Evolutionary conservation across 2,329 filamentous ascomycete genomes (phyloP).

Genomic region (Arthroderma sp.): DNA sequence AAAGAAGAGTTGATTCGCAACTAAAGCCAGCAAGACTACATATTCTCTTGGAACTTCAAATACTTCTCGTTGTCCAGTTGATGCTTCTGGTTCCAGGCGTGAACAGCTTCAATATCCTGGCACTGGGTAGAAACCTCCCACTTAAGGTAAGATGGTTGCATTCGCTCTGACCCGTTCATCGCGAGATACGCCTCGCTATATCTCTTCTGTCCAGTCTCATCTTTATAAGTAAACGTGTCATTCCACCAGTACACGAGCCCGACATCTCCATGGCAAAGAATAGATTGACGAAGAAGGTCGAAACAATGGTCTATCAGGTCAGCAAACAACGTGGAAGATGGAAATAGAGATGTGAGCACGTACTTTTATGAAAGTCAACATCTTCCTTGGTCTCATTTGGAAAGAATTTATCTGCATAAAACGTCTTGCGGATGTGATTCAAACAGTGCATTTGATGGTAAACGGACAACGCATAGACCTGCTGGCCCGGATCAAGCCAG

Average conservation of each 20-base stretch:
- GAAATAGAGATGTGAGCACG: not conserved
- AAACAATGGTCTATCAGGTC: not conserved
- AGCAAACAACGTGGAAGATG: not conserved
- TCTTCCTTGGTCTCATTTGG: not conserved
- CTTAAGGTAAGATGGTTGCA: not conserved
- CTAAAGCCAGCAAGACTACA: no score
- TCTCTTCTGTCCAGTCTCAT: not conserved
- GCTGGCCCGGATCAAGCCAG: not conserved
- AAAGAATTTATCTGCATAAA: not conserved
- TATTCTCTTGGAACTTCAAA: no score
- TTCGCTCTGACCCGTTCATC: not conserved
- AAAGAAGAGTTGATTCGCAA: no score
- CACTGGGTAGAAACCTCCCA: not conserved
- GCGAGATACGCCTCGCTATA: not conserved
- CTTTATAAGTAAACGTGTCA: not conserved
- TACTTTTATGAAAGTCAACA: not conserved
- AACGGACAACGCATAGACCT: not conserved
- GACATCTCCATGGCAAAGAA: not conserved
- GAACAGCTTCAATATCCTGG: not conserved
- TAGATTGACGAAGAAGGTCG: not conserved
- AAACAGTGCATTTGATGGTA: not conserved
- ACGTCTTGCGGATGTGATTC: not conserved
- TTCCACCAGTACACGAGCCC: not conserved
- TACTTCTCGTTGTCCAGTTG: not conserved
- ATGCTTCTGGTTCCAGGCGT: not conserved